Percentiles rank a stretch among this genome's conserved stretches.
These are phyloP conservation scores for Ustilago sp. DNA, from an alignment of 1,284 basidiomycete species.

Conservation along the genomic window DNA sequence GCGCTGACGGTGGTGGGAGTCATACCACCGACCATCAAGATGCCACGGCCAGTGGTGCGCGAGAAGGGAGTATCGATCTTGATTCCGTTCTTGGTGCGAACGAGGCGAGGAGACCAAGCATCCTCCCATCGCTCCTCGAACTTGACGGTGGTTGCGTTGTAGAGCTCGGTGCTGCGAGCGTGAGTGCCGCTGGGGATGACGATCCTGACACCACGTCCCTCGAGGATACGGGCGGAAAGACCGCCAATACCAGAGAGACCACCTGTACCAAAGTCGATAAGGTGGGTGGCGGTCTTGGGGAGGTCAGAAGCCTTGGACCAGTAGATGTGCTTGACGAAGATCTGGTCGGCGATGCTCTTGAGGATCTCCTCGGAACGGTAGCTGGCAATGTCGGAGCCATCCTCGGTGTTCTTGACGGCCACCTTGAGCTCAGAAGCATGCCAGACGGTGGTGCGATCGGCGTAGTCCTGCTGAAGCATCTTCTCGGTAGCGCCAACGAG, in stretches of 20 bases:
- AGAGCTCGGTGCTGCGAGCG: constrained; percentile 70
- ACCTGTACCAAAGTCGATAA: constrained; percentile 92
- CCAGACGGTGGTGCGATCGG: constrained; percentile 75
- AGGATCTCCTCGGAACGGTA: constrained; percentile 49
- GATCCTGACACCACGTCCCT: constrained; percentile 90
- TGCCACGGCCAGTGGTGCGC: constrained; percentile 91
- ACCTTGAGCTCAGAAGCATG: constrained; percentile 79
- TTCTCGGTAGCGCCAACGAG: constrained; percentile 82
- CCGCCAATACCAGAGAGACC: constrained; percentile 92
- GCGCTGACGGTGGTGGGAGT: constrained; percentile 65
- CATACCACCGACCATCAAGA: constrained; percentile 99
- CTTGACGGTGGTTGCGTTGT: constrained; percentile 77
- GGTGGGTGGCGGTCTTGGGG: constrained; percentile 87
- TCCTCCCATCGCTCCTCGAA: constrained; percentile 90
- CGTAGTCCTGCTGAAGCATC: constrained; percentile 79
- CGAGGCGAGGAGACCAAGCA: constrained; percentile 84
- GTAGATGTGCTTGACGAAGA: constrained; percentile 90
- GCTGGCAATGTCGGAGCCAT: constrained; percentile 57
- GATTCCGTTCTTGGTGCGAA: constrained; percentile 76
- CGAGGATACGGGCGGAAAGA: constrained; percentile 87
- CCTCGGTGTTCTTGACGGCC: constrained; percentile 89
- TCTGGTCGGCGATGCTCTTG: constrained; percentile 74
- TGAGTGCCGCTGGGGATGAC: constrained; percentile 61
- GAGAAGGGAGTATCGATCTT: constrained; percentile 92
- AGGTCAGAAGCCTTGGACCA: constrained; percentile 89